Evolutionary conservation across 1,284 basidiomycete species (phyloP), one percentile per base, ranked within the genome.

Genomic region (Erythrobasidium hasegawianum): DNA sequence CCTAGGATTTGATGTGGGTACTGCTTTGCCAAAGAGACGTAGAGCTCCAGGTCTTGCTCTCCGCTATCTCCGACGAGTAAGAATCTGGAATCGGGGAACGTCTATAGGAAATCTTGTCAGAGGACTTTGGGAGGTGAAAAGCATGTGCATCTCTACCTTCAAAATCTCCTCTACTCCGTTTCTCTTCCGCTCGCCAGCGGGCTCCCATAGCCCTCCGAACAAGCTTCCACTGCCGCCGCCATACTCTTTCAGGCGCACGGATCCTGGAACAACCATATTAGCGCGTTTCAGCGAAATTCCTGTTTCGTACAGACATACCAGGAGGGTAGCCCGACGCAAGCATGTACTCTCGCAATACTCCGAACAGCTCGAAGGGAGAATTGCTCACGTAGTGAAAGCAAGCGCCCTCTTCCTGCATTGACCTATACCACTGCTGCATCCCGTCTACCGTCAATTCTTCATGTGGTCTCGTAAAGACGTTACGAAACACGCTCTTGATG

Each of bases 1-100:
- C 81, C 88, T 2, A 71, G 54, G 13, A 80, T 72, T 66, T 77
- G 77, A 11, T 74, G 45, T 0, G 88, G 86, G 16, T 85, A 81
- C 67, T 89, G 86, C 20, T 78, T 77, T 0, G 90, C 89, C 20
- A 92, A 75, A 67, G 83, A 79, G 8, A 86, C 80, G 75, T 93
- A 94, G 2, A 94, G 80, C 76, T 93, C 89, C 43, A 94, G 79
- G 77, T 94, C 91, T 73, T 92, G 90, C 75, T 94, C 90, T 39
- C 89, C 90, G 0, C 86, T 85, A 76, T 95, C 92, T 8, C 91
- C 91, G 33, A 95, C 81, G 54, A 94, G 83, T 72, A 96, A 79
- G 77, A 96, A 95, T 20, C 79, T 81, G 1, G 87, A 84, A 49
- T 85, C 80, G 0, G 83, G 39, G 33, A 62, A 65, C 11, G 49